A percentile compares a stretch with the other conserved stretches of the same genome.
These are phyloP conservation scores for Phytophthora podocarpi DNA, from an alignment of 352 stramenopile species.

Conservation along the genomic window DNA sequence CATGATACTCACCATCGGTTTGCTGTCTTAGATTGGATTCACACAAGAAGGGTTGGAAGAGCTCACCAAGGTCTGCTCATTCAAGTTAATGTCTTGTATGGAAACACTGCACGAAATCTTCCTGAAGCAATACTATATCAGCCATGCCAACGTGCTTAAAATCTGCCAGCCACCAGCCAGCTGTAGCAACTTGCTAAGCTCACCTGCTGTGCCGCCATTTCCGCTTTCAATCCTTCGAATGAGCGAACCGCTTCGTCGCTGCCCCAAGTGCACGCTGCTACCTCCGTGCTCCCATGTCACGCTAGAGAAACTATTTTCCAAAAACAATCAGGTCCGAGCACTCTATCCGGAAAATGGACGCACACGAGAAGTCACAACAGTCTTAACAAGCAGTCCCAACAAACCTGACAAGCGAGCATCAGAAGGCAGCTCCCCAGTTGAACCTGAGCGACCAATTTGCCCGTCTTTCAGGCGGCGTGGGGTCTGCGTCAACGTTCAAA, in stretches of 20 bases:
- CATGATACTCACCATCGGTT: not conserved
- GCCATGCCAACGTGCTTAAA: slow-evolving; percentile 58
- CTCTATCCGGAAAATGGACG: slow-evolving; percentile 48
- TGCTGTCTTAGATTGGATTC: slow-evolving; percentile 67
- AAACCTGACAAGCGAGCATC: not conserved
- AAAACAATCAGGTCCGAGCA: slow-evolving; percentile 45
- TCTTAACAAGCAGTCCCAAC: not conserved
- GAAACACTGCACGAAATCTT: slow-evolving; percentile 58
- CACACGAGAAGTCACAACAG: not conserved
- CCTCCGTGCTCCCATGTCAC: slow-evolving; percentile 66
- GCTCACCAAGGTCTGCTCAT: slow-evolving; percentile 34
- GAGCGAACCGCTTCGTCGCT: slow-evolving; percentile 62
- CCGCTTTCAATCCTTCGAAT: slow-evolving; percentile 65
- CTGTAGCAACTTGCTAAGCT: not conserved
- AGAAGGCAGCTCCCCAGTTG: too few relatives aligned
- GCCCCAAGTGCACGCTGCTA: slow-evolving; percentile 66
- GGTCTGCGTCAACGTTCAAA: slow-evolving; percentile 65
- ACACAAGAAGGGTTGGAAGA: slow-evolving; percentile 60
- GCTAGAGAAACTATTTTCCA: slow-evolving; percentile 50
- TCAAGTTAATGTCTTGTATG: slow-evolving; percentile 49
- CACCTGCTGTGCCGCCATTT: slow-evolving; percentile 34
- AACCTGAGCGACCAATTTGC: slow-evolving; percentile 33
- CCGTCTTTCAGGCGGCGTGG: slow-evolving; percentile 52
- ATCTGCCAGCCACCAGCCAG: not conserved
- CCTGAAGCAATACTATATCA: slow-evolving; percentile 55